A percentile compares a stretch with the other conserved stretches of the same genome.
These are phyloP conservation scores for Chytridium lagenaria DNA, from an alignment of 371 early-diverging fungal species.

Conservation along the genomic window DNA sequence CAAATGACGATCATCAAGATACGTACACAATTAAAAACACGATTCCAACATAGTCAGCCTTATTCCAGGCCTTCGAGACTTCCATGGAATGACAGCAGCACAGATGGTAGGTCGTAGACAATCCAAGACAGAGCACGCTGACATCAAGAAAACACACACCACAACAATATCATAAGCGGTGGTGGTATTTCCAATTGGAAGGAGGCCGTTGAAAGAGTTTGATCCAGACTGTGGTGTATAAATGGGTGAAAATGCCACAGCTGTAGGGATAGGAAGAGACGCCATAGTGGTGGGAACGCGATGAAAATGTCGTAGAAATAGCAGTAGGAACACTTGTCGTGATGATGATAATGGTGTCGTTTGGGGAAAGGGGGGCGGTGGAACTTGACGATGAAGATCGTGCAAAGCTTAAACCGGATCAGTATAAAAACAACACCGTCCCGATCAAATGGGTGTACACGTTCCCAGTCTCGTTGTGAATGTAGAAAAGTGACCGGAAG, in stretches of 20 bases:
- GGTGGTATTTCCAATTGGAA: neutral
- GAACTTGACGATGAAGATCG: constrained; percentile 35
- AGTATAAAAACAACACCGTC: constrained; percentile 65
- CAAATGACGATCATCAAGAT: neutral
- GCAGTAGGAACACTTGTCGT: neutral
- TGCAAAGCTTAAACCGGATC: constrained; percentile 59
- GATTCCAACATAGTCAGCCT: constrained; percentile 94
- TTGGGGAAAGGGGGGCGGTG: neutral
- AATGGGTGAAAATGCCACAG: neutral
- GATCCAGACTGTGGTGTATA: neutral
- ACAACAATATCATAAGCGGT: constrained; percentile 26
- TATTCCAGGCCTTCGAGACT: constrained; percentile 50
- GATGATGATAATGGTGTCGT: neutral
- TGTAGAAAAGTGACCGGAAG: constrained; percentile 72
- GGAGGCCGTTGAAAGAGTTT: neutral
- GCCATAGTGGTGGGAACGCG: too few relatives aligned
- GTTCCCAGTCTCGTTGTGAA: constrained; percentile 92
- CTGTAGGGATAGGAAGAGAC: too few relatives aligned
- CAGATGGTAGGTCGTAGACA: constrained; percentile 83
- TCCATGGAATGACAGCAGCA: constrained; percentile 85
- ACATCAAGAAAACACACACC: constrained; percentile 55
- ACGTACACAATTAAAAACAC: constrained; percentile 50
- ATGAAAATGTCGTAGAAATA: too few relatives aligned
- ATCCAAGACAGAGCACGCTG: constrained; percentile 79
- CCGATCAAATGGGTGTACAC: constrained; percentile 86